phyloP scores from a whole-genome alignment of 1,139 yeast genomes.

The Blastobotrys arbuscula region DNA sequence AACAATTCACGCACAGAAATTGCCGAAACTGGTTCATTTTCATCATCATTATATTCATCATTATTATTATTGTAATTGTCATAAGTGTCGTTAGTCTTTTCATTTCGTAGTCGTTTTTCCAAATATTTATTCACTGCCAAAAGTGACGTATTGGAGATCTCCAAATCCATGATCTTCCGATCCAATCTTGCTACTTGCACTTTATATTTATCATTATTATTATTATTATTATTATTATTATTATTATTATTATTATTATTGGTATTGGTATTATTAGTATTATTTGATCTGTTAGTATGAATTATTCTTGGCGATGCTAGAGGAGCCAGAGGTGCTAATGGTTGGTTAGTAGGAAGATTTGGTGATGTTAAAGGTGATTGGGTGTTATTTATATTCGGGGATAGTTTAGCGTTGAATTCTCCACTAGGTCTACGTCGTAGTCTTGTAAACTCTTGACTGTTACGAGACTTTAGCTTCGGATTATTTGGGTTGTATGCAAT shows the following conservation, averaged over 20 bases:
- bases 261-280: not conserved
- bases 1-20: slow-evolving; percentile 6
- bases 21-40: slow-evolving; percentile 1
- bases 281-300: not conserved
- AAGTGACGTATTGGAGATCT: slow-evolving; percentile 29
- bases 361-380: not conserved
- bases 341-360: not conserved
- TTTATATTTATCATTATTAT: not conserved
- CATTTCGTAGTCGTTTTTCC: slow-evolving; percentile 24
- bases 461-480: not conserved
- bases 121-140: slow-evolving; percentile 28
- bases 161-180: slow-evolving; percentile 29
- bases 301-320: not conserved
- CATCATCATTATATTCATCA: slow-evolving; percentile 13
- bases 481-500: slow-evolving; percentile 3
- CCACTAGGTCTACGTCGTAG: slow-evolving; percentile 5
- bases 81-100: slow-evolving; percentile 11
- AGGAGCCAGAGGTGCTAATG: not conserved
- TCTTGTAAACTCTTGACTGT: slow-evolving; percentile 2
- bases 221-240: not conserved
- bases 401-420: not conserved
- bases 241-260: not conserved
- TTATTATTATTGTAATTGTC: slow-evolving; percentile 6
- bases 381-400: too few species aligned
- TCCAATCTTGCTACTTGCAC: slow-evolving; percentile 22